These are phyloP conservation scores for Nicotiana obtusifolia DNA, from an alignment of 257 asterid genomes.

Conservation along the genomic window DNA sequence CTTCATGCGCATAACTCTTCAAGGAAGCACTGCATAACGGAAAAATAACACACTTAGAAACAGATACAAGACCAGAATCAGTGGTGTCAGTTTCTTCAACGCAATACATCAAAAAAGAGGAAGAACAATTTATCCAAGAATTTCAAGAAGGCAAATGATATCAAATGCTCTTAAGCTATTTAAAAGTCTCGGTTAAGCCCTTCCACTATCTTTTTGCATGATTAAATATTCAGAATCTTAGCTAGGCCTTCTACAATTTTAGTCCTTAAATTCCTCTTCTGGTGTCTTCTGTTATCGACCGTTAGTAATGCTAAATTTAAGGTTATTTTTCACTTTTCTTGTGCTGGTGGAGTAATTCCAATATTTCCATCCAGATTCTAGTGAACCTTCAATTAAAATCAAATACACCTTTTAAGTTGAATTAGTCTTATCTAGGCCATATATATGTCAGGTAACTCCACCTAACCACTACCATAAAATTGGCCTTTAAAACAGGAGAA, in stretches of 20 bases:
- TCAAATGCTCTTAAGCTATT: neutral
- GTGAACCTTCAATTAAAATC: neutral
- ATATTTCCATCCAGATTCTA: neutral
- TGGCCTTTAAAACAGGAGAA: neutral
- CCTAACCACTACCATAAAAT: neutral
- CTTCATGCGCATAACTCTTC: slow-evolving; percentile 80
- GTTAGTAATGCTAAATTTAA: neutral
- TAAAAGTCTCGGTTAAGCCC: neutral
- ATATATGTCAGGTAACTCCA: neutral
- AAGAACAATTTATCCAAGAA: neutral
- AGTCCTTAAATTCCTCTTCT: neutral
- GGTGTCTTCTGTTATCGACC: neutral
- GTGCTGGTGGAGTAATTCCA: neutral
- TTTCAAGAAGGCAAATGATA: neutral
- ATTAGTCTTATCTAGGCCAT: neutral
- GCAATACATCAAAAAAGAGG: neutral
- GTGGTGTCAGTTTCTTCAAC: neutral
- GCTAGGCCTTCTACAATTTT: neutral
- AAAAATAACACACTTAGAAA: neutral
- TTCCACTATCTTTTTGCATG: neutral
- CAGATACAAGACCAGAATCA: neutral
- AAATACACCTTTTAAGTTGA: neutral
- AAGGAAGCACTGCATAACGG: slow-evolving; percentile 62
- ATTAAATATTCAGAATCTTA: neutral
- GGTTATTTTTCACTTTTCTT: neutral